Percentiles rank a stretch among this genome's conserved stretches.
phyloP scores from a whole-genome alignment of 139 green algal genomes.

The Mychonastes homosphaera region DNA sequence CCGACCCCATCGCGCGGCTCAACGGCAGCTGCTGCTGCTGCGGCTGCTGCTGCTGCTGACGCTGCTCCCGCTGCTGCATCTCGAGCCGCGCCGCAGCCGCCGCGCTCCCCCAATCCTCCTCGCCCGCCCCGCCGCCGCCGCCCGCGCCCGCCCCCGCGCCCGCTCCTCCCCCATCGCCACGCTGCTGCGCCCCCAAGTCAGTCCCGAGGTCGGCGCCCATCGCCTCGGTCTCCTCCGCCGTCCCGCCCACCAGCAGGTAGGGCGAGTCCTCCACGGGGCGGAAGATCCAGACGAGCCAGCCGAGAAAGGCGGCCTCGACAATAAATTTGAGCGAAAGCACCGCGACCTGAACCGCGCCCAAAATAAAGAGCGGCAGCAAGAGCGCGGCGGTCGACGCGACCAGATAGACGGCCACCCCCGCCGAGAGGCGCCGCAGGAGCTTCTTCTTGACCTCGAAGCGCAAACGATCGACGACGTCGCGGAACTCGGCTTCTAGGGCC shows the following conservation, averaged over 20 bases:
- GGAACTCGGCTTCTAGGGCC: neutral
- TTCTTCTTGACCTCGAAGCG: constrained; percentile 12
- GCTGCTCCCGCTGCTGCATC: constrained; percentile 7
- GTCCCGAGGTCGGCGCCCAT: constrained; percentile 9
- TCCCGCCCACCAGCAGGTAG: constrained; percentile 16
- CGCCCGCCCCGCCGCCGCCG: neutral
- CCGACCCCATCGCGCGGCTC: neutral
- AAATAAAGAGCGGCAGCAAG: constrained; percentile 23
- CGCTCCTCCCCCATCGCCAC: constrained; percentile 2
- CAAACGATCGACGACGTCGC: neutral
- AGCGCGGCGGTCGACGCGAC: constrained; percentile 5
- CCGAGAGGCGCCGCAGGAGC: constrained; percentile 14
- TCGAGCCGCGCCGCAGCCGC: no score
- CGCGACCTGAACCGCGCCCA: constrained; percentile 22
- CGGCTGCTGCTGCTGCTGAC: neutral
- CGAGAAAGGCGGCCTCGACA: constrained; percentile 21
- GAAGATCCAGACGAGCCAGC: constrained; percentile 24
- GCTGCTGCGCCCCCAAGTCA: neutral
- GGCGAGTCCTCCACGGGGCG: constrained; percentile 19
- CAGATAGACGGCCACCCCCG: neutral
- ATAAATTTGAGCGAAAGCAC: constrained; percentile 25
- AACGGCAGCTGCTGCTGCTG: neutral
- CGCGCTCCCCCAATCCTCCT: neutral
- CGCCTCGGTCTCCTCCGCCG: neutral
- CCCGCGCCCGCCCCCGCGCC: neutral